Base-by-base conservation (phyloP, 257 asterid species). In the Petunia secreta region DNA sequence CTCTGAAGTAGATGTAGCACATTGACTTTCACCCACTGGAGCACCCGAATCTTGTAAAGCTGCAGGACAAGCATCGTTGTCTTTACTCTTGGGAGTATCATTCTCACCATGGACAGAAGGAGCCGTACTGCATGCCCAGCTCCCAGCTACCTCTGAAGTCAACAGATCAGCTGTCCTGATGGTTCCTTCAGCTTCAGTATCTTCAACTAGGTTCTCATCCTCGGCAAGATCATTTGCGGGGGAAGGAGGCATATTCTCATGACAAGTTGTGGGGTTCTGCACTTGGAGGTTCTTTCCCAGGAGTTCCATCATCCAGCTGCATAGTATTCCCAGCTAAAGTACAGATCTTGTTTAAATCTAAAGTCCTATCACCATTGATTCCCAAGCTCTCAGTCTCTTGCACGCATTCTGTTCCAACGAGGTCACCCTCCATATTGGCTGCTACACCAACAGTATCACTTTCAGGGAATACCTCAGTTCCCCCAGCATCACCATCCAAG, bases 111-210 rank as follows among this genome's bases (percentile, higher is more conserved):
- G 93, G 79, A 85, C 90, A 0, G 97, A 93, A 79, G 98, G 98
- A 80, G 93, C 96, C 0, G 99, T 89, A 88, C 96, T 91, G 83
- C 87, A 87, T 2, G 94, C 99, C 98, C 99, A 93, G 88, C 99
- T 96, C 71, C 99, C 98, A 9, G 88, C 87, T 81, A 84, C 97
- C 87, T 94, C 99, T 0, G 99, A 93, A 53, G 98, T 91, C 89
- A 94, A 81, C 67, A 96, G 96, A 84, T 94, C 98, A 1, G 89
- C 50, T 2, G 98, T 92, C 85, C 75, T 89, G 64, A 94, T 86
- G 75, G 90, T 89, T 60, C 88, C 91, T 52, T 87, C 94, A 82
- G 82, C 92, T 86, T 94, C 93, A n/a, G 96, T 90, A 80, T 93
- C 98, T 68, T 69, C 76, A 69, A 25, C 46, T 41, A n/a, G 41